These are phyloP conservation scores for Saccharomyces mikatae DNA, from an alignment of 805 yeast genomes.

Conservation along the genomic window DNA sequence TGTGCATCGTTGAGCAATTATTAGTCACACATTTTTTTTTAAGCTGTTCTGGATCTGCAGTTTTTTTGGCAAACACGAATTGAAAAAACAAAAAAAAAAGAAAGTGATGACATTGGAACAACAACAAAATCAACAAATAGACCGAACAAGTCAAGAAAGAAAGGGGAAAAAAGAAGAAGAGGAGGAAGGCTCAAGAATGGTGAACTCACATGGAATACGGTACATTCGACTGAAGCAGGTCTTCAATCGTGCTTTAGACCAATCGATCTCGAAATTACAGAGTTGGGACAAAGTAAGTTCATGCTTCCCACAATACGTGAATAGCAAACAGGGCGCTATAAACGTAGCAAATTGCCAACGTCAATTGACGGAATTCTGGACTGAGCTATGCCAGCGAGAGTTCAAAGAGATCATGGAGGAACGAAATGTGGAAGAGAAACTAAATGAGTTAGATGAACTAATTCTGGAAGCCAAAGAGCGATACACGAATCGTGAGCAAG, in stretches of 20 bases:
- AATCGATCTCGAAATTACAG: conserved; percentile 40
- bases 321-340: conserved; percentile 38
- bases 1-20: background rate
- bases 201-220: conserved; percentile 30
- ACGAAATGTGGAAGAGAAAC: conserved; percentile 31
- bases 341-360: conserved; percentile 41
- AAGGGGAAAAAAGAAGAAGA: background rate
- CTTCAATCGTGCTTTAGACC: conserved; percentile 46
- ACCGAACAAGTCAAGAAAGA: background rate
- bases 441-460: conserved; percentile 34
- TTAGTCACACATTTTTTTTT: background rate
- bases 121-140: background rate
- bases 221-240: conserved; percentile 43
- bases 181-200: background rate
- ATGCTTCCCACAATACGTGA: conserved; percentile 49
- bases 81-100: background rate
- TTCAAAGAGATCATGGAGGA: conserved; percentile 48
- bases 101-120: background rate
- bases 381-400: conserved; percentile 40
- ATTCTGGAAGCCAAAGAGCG: conserved; percentile 30
- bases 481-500: conserved; percentile 7
- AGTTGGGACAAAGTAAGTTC: conserved; percentile 42
- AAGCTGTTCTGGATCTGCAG: background rate
- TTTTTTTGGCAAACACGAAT: background rate
- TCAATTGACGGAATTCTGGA: conserved; percentile 48